These are phyloP conservation scores for Clonostachys sp. DNA, from an alignment of 2,329 filamentous ascomycete species.

Conservation along the genomic window DNA sequence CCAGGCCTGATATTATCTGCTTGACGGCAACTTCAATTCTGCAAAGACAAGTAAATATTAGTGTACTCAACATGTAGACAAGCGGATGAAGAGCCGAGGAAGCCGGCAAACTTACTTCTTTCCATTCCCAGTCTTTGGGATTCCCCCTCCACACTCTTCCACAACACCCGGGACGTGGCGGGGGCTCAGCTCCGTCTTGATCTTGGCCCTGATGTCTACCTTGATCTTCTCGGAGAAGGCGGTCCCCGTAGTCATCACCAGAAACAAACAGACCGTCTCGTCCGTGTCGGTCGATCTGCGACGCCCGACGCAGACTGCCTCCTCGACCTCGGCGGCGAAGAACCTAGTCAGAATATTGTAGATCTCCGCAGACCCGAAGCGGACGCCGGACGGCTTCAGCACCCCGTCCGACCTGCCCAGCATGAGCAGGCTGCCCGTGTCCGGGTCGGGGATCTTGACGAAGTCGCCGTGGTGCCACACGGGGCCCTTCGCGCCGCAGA, in stretches of 20 bases:
- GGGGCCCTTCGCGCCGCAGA: constrained; percentile 27
- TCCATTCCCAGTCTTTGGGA: constrained; percentile 88
- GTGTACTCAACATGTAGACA: background rate
- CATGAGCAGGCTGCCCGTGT: constrained; percentile 80
- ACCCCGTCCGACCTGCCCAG: constrained; percentile 89
- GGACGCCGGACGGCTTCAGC: constrained; percentile 84
- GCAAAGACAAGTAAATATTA: constrained; percentile 4
- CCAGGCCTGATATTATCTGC: constrained; percentile 85
- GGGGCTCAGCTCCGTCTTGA: constrained; percentile 77
- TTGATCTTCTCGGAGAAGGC: constrained; percentile 57
- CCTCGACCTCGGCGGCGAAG: constrained; percentile 73
- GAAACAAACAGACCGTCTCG: constrained; percentile 83
- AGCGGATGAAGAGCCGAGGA: background rate
- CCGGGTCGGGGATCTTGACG: constrained; percentile 59
- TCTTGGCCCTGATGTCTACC: constrained; percentile 57
- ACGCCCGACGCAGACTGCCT: constrained; percentile 83
- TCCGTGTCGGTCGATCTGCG: constrained; percentile 68
- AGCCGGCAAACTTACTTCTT: constrained; percentile 68
- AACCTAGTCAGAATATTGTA: constrained; percentile 89
- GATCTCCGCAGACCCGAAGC: constrained; percentile 92
- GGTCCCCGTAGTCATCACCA: constrained; percentile 64
- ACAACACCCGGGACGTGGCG: constrained; percentile 84
- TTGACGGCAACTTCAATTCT: constrained; percentile 94
- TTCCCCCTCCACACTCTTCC: constrained; percentile 72
- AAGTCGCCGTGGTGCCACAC: constrained; percentile 97